Evolutionary conservation across 345 rosid species (phyloP).

Genomic region (Gossypium ekmanianum): DNA sequence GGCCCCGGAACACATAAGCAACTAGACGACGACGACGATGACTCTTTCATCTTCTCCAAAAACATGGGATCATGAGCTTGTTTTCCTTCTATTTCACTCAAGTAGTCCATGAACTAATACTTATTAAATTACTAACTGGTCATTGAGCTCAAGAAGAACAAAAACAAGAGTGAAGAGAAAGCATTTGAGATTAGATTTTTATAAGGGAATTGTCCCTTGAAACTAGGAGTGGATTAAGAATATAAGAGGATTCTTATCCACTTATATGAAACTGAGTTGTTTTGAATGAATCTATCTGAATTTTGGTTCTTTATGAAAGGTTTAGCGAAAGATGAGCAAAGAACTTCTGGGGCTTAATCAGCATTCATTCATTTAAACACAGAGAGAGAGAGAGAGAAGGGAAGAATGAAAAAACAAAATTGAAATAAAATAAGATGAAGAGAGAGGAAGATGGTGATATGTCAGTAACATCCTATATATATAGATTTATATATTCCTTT

Average conservation of each 20-base stretch:
- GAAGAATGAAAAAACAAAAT: not conserved
- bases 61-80: constrained; percentile 67
- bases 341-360: constrained; percentile 43
- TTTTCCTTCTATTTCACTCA: constrained; percentile 79
- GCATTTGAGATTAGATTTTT: constrained; percentile 23
- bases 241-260: constrained; percentile 38
- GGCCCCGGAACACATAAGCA: constrained; percentile 28
- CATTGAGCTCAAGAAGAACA: constrained; percentile 13
- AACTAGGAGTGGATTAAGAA: constrained; percentile 32
- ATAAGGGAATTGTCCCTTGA: constrained; percentile 16
- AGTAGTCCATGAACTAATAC: constrained; percentile 35
- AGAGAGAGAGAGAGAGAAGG: not conserved
- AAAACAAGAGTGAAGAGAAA: constrained; percentile 18
- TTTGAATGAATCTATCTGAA: constrained; percentile 22
- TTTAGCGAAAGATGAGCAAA: constrained; percentile 43
- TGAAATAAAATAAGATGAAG: not conserved
- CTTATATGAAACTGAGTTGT: constrained; percentile 27
- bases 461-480: constrained; percentile 25
- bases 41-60: constrained; percentile 18
- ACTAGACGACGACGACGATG: constrained; percentile 5
- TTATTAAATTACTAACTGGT: not conserved
- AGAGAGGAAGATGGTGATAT: constrained; percentile 37
- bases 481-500: constrained; percentile 34
- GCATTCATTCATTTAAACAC: constrained; percentile 36
- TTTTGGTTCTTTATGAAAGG: constrained; percentile 27